phyloP scores from a whole-genome alignment of 306 rosid species.

The Trichosanthes truncata region DNA sequence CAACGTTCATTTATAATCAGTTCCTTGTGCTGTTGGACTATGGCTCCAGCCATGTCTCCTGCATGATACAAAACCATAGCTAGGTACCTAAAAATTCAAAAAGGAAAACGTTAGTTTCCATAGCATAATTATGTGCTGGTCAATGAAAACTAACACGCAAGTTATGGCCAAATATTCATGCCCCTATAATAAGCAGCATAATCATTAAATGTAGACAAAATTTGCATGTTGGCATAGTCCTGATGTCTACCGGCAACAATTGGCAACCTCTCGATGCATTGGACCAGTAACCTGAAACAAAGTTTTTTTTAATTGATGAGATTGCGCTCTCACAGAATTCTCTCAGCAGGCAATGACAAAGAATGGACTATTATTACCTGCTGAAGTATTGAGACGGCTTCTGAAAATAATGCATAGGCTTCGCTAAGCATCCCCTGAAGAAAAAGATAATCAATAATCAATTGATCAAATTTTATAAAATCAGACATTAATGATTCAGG shows the following conservation, averaged over 20 bases:
- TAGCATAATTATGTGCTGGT: not conserved
- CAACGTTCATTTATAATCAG: constrained; percentile 93
- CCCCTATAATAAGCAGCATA: not conserved
- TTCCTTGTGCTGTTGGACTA: constrained; percentile 95
- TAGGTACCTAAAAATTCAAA: constrained; percentile 69
- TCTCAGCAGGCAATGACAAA: constrained; percentile 10
- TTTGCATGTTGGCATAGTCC: not conserved
- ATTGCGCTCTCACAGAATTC: constrained; percentile 1
- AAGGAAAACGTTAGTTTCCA: not conserved
- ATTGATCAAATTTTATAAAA: not conserved
- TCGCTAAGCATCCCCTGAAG: constrained; percentile 96
- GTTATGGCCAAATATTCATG: not conserved
- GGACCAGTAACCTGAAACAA: constrained; percentile 87
- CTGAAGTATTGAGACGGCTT: constrained; percentile 92
- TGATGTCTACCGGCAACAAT: constrained; percentile 72
- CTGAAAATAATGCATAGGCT: constrained; percentile 87
- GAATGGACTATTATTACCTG: constrained; percentile 45
- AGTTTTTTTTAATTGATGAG: not conserved
- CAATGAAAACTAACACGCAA: not conserved
- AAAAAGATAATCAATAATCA: constrained; percentile 8
- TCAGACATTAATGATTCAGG: not conserved
- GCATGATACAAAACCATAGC: constrained; percentile 99
- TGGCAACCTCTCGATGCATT: constrained; percentile 98
- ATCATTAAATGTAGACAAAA: constrained; percentile 13
- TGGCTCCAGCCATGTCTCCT: constrained; percentile 98